Percentiles rank a stretch among this genome's conserved stretches.
These are phyloP conservation scores for Populus tomentosa DNA, from an alignment of 441 rosid genomes.

Conservation along the genomic window DNA sequence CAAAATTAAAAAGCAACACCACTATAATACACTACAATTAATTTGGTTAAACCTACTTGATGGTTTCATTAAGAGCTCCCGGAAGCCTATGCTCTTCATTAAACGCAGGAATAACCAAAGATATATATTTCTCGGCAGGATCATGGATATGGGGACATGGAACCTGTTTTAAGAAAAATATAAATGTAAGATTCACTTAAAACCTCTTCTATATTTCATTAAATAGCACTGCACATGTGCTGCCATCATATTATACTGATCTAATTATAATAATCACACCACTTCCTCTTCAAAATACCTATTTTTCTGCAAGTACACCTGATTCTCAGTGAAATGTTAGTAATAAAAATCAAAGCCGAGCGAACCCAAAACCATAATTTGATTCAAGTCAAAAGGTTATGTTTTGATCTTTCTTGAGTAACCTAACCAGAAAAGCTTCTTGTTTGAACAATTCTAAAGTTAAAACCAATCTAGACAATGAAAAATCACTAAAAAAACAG, in stretches of 20 bases:
- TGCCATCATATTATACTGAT: not conserved
- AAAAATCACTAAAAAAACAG: not conserved
- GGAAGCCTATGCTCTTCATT: conserved; percentile 95
- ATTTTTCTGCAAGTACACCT: not conserved
- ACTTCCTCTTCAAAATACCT: not conserved
- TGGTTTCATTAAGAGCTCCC: conserved; percentile 77
- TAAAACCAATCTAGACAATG: not conserved
- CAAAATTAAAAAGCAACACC: not conserved
- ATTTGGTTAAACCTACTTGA: conserved; percentile 44
- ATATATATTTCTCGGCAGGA: conserved; percentile 79
- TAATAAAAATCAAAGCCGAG: not conserved
- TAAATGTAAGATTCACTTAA: not conserved
- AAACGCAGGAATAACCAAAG: conserved; percentile 85
- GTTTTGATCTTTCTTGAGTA: not conserved
- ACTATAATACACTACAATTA: not conserved
- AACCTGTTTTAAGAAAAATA: conserved; percentile 35
- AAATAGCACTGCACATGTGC: not conserved
- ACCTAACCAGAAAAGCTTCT: not conserved
- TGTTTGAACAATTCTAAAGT: not conserved
- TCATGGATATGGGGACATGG: conserved; percentile 58
- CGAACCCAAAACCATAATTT: not conserved
- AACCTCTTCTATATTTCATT: not conserved
- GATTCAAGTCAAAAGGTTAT: not conserved
- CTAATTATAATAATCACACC: not conserved
- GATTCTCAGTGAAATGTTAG: not conserved